A percentile compares a stretch with the other conserved stretches of the same genome.
phyloP scores from a whole-genome alignment of 176 grass and related monocot species.

The Rhynchospora tenuis region DNA sequence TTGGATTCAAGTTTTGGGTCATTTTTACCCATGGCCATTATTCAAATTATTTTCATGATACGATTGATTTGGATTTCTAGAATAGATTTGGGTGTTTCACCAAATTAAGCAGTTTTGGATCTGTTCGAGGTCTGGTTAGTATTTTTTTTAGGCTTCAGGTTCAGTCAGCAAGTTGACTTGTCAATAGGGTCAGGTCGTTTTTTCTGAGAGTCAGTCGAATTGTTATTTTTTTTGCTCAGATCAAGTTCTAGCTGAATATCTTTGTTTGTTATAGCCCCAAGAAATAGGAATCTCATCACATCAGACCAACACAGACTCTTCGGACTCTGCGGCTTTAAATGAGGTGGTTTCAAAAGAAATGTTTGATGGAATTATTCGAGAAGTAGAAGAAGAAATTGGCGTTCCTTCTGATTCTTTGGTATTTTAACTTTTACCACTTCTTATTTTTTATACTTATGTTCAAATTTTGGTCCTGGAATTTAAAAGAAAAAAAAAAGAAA shows the following conservation, averaged over 20 bases:
- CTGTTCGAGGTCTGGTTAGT: background rate
- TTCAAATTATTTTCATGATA: background rate
- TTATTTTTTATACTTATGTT: background rate
- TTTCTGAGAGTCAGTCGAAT: background rate
- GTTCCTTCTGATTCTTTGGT: conserved; percentile 70
- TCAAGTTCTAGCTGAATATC: conserved; percentile 2
- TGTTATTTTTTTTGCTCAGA: background rate
- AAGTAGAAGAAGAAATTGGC: conserved; percentile 98
- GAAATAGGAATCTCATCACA: conserved; percentile 77
- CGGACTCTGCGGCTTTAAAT: conserved; percentile 21
- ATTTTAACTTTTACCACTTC: conserved; percentile 4
- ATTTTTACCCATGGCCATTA: background rate
- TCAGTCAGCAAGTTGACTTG: background rate
- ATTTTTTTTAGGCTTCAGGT: background rate
- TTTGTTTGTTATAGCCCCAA: conserved; percentile 58
- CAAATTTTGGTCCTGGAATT: background rate
- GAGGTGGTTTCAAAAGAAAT: conserved; percentile 67
- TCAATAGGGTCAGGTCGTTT: background rate
- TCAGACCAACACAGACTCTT: conserved; percentile 30
- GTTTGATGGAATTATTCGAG: conserved; percentile 87
- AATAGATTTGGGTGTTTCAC: background rate
- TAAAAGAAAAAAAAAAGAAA: too few species aligned
- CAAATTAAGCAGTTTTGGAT: background rate
- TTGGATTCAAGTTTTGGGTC: background rate
- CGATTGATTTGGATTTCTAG: background rate